Evolutionary conservation across 2,329 filamentous ascomycete genomes (phyloP).

Genomic region (Emergomyces africanus): DNA sequence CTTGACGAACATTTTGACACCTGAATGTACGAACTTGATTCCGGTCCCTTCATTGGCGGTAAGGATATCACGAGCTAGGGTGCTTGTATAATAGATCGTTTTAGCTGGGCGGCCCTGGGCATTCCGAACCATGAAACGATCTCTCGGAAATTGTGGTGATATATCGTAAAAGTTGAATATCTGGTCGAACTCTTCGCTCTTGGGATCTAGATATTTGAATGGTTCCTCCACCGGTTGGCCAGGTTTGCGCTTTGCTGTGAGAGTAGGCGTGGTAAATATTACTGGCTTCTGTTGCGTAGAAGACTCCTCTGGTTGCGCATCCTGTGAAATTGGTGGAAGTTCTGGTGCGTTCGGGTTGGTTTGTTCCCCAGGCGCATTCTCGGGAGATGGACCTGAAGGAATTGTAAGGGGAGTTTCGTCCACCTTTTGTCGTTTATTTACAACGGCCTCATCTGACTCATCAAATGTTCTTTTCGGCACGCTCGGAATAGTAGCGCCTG

Average conservation of each 20-base stretch:
- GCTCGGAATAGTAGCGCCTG: slow-evolving; percentile 13
- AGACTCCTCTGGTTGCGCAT: slow-evolving; percentile 12
- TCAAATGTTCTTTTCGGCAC: slow-evolving; percentile 24
- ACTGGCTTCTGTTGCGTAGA: neutral
- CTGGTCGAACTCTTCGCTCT: slow-evolving; percentile 61
- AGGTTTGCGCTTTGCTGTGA: slow-evolving; percentile 25
- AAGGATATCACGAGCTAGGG: slow-evolving; percentile 72
- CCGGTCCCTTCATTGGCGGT: slow-evolving; percentile 77
- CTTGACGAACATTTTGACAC: slow-evolving; percentile 98
- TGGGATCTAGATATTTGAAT: slow-evolving; percentile 73
- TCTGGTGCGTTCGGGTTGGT: slow-evolving; percentile 6
- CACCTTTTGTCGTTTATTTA: slow-evolving; percentile 30
- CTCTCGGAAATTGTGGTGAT: slow-evolving; percentile 69
- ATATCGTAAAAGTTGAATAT: slow-evolving; percentile 81
- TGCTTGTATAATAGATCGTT: slow-evolving; percentile 92
- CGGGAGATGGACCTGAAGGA: neutral
- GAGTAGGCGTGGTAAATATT: slow-evolving; percentile 7
- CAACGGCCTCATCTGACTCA: slow-evolving; percentile 16
- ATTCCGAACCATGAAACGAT: slow-evolving; percentile 95
- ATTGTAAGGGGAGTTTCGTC: slow-evolving; percentile 21
- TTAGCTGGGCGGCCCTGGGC: slow-evolving; percentile 76
- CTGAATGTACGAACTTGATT: slow-evolving; percentile 91
- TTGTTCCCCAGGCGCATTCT: neutral
- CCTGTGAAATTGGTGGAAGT: slow-evolving; percentile 14
- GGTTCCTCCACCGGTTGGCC: slow-evolving; percentile 63